Base-by-base conservation (phyloP, 495 filamentous ascomycete genomes). In the Trichoderma asperelloides region DNA sequence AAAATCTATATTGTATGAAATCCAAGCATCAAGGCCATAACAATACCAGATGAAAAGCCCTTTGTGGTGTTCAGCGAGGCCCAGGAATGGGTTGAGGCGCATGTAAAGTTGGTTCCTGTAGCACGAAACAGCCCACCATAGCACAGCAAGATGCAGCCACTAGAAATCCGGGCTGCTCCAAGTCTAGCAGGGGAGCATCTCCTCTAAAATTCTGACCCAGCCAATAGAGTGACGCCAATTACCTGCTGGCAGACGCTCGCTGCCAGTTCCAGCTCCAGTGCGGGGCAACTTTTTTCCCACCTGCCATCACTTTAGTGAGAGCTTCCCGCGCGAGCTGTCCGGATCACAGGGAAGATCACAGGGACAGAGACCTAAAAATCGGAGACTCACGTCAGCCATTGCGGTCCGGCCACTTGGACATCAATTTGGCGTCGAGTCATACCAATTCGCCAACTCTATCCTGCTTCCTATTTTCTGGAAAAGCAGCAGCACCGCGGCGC, bases 291-390 rank as follows among this genome's bases (percentile, higher is more conserved):
- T 21, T 60, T 60, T 33, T 60, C n/a, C 55, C 55, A 12, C 16
- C 7, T 60, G 55, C 25, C 2, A 33, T 28, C 25, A 28, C 55
- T 60, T 37, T 60, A 60, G 55, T 30, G 55, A 25, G 55, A 18
- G 55, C 55, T 60, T 28, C 25, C 55, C 25, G 55, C 25, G 6
- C n/a, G 47, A 51, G 47, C 47, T 51, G 23, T 55, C 49, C 16
- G 25, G 55, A 60, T 60, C 55, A 60, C 55, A 60, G 55, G 55
- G 55, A 60, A 60, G 55, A 60, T 60, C 55, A 60, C 55, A 60
- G 55, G 55, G 55, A 60, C 55, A 60, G 49, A 57, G 16, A 51
- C 55, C 23, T 13, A 28, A 60, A 60, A 30, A 60, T 60, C 55
- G 55, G 55, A 51, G 47, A 28, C 55, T 60, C 55, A 60, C 55